phyloP scores from a whole-genome alignment of 1,284 basidiomycete genomes.

The Meira miltonrushii region DNA sequence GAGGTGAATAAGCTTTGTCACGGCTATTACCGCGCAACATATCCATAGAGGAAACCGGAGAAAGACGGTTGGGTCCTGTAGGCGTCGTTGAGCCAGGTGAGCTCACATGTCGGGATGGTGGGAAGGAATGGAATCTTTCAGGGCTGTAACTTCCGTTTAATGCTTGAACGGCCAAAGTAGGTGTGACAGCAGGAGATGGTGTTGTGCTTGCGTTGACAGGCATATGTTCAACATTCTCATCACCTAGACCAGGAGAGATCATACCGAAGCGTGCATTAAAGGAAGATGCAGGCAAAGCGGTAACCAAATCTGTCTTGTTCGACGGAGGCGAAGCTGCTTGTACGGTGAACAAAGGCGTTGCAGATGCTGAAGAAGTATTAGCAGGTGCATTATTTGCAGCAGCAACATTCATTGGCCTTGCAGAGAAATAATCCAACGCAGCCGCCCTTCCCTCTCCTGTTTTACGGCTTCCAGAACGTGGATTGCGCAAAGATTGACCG shows the following conservation, averaged over 20 bases:
- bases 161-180: conserved; percentile 9
- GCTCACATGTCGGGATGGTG: conserved; percentile 23
- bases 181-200: neutral
- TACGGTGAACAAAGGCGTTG: neutral
- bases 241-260: conserved; percentile 38
- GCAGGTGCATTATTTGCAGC: neutral
- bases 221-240: conserved; percentile 32
- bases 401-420: conserved; percentile 18
- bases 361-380: neutral
- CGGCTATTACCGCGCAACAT: no score
- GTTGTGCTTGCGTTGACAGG: conserved; percentile 22
- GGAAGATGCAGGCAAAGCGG: conserved; percentile 23
- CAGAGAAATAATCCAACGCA: conserved; percentile 45
- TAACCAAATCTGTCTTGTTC: neutral
- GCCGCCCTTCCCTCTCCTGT: conserved; percentile 38
- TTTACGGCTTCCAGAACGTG: conserved; percentile 36
- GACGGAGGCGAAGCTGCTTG: neutral
- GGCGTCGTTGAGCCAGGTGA: conserved; percentile 18
- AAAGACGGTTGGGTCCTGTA: neutral
- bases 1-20: no score
- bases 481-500: conserved; percentile 56
- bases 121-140: conserved; percentile 32
- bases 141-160: conserved; percentile 12
- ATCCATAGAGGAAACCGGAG: conserved; percentile 1
- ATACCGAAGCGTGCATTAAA: conserved; percentile 34